A percentile compares a stretch with the other conserved stretches of the same genome.
Conservation (phyloP, 169 alveolate genomes). For the Eimeria mitis region DNA sequence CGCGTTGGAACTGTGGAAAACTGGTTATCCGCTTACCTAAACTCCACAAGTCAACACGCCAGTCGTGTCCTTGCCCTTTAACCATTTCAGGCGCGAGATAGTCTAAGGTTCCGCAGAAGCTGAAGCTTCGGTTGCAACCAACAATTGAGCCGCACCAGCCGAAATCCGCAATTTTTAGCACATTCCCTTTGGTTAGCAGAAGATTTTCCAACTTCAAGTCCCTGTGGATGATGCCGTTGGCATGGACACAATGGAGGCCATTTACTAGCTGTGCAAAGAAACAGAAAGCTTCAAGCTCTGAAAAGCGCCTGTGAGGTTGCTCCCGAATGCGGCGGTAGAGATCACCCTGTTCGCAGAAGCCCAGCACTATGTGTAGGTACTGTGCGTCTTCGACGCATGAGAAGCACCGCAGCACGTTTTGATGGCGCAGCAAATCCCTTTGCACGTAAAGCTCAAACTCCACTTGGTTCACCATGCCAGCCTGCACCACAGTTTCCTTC, state of each 20-base stretch:
- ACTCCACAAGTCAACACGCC: conserved; percentile 94
- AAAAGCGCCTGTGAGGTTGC: conserved; percentile 89
- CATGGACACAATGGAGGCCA: conserved; percentile 95
- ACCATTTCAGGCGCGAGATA: conserved; percentile 97
- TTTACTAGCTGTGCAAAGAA: conserved; percentile 92
- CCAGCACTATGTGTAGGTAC: conserved; percentile 92
- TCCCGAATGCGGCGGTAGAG: conserved; percentile 91
- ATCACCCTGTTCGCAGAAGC: conserved; percentile 94
- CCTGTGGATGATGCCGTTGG: conserved; percentile 92
- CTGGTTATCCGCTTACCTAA: conserved; percentile 86
- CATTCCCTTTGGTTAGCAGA: conserved; percentile 88
- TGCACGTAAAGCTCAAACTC: conserved; percentile 93
- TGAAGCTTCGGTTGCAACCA: conserved; percentile 85
- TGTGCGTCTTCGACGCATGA: conserved; percentile 94
- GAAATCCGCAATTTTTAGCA: conserved; percentile 93
- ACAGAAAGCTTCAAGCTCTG: conserved; percentile 92
- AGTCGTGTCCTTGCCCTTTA: conserved; percentile 94
- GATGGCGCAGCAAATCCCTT: conserved; percentile 92
- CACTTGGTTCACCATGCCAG: conserved; percentile 88
- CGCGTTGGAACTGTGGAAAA: neutral
- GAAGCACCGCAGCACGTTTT: conserved; percentile 90
- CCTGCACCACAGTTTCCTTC: conserved; percentile 90
- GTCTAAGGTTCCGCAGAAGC: conserved; percentile 97
- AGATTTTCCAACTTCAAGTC: conserved; percentile 96
- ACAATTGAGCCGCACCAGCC: conserved; percentile 92